These are phyloP conservation scores for Brassica cretica DNA, from an alignment of 345 rosid genomes.

Conservation along the genomic window DNA sequence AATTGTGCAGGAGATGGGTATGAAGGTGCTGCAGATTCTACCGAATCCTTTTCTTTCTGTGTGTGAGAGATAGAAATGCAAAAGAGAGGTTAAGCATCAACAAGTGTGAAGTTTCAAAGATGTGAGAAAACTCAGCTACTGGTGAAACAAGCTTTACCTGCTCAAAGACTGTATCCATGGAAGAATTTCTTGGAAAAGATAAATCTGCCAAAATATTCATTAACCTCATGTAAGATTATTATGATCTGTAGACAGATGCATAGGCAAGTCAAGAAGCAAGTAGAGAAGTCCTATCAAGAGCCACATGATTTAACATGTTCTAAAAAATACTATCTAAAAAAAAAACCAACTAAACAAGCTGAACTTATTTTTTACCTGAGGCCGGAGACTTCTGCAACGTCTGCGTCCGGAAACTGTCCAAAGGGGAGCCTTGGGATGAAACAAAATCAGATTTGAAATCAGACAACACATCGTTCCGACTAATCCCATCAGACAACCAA, in stretches of 20 bases:
- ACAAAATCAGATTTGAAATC: background rate
- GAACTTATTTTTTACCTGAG: slow-evolving; percentile 57
- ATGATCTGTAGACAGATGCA: slow-evolving; percentile 12
- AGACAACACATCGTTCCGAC: background rate
- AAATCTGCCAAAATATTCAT: slow-evolving; percentile 54
- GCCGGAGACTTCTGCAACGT: slow-evolving; percentile 70
- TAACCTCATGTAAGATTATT: background rate
- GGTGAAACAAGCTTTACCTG: slow-evolving; percentile 54
- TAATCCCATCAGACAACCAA: background rate
- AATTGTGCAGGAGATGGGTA: slow-evolving; percentile 55
- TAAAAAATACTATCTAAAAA: background rate
- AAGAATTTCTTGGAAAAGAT: slow-evolving; percentile 61
- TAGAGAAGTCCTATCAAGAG: background rate
- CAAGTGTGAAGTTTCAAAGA: background rate
- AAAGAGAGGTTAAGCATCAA: slow-evolving; percentile 19
- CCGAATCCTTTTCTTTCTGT: slow-evolving; percentile 50
- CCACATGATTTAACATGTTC: background rate
- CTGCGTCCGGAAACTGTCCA: slow-evolving; percentile 53
- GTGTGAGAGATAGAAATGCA: background rate
- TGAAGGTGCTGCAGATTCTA: slow-evolving; percentile 52
- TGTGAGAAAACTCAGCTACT: slow-evolving; percentile 4
- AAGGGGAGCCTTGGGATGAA: slow-evolving; percentile 50
- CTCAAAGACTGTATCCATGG: slow-evolving; percentile 59
- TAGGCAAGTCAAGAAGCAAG: slow-evolving; percentile 18
- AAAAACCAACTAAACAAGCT: background rate